A percentile compares a stretch with the other conserved stretches of the same genome.
Evolutionary conservation across 495 filamentous ascomycete species (phyloP).

Genomic region (Podospora didyma): DNA sequence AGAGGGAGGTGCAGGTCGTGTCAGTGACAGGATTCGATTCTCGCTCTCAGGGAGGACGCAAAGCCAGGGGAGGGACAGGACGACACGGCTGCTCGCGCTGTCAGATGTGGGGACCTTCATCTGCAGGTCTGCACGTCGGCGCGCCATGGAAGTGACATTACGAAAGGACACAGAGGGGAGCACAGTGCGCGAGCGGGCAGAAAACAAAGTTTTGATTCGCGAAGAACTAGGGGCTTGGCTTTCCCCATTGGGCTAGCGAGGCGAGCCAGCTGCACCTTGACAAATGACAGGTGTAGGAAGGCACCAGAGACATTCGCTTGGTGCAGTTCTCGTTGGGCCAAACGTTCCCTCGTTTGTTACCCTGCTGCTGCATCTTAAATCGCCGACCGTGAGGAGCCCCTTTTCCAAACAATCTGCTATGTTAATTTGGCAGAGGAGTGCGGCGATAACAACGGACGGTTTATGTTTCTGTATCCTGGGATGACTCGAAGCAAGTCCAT

Average conservation of each 20-base stretch:
- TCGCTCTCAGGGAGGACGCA: conserved; percentile 1
- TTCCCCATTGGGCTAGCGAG: neutral
- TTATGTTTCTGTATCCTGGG: no score
- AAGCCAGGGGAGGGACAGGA: conserved; percentile 1
- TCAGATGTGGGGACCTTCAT: conserved; percentile 3
- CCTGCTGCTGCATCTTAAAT: no score
- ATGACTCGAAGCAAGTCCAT: no score
- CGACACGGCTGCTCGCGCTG: conserved; percentile 8
- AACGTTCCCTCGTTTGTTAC: no score
- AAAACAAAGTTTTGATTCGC: neutral
- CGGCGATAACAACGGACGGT: no score
- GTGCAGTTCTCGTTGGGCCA: no score
- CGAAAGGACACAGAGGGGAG: neutral
- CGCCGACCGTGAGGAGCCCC: no score
- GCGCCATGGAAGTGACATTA: neutral
- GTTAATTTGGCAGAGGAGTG: no score
- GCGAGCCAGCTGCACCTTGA: neutral
- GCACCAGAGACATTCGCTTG: neutral
- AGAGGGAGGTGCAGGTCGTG: neutral
- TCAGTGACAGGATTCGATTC: neutral
- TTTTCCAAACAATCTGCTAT: no score
- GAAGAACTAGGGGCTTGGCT: neutral
- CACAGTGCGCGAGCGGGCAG: neutral
- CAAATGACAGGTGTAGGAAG: neutral
- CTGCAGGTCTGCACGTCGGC: neutral